A percentile compares a stretch with the other conserved stretches of the same genome.
These are phyloP conservation scores for Colletotrichum incanum DNA, from an alignment of 2,329 filamentous ascomycete species.

Conservation along the genomic window DNA sequence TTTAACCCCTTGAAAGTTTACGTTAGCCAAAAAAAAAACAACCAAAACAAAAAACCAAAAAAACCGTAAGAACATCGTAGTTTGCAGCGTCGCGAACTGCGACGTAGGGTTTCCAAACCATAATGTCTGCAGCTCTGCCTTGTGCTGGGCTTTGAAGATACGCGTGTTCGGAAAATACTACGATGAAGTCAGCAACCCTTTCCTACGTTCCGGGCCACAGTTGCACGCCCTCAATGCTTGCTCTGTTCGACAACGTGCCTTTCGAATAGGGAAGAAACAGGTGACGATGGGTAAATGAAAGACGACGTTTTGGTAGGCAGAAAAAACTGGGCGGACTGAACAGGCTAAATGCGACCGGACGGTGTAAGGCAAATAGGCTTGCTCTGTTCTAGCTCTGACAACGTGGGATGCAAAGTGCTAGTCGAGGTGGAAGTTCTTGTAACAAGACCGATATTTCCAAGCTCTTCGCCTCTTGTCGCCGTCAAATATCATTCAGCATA, in stretches of 20 bases:
- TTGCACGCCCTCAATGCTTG: not conserved
- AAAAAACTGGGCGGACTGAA: not conserved
- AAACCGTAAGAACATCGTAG: not conserved
- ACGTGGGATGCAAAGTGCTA: not conserved
- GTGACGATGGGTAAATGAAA: not conserved
- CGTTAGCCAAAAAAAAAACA: not conserved
- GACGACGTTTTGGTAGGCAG: not conserved
- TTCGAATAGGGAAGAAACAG: not conserved
- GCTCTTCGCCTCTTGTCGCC: not conserved
- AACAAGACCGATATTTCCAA: not conserved
- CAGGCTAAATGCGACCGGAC: not conserved
- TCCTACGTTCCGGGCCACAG: not conserved
- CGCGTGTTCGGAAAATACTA: not conserved
- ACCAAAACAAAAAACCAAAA: no score
- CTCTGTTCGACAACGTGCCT: not conserved
- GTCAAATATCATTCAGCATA: not conserved
- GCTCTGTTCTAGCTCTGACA: not conserved
- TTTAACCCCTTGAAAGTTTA: conserved; percentile 60
- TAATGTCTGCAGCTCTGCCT: not conserved
- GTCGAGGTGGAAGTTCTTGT: not conserved
- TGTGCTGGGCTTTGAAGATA: not conserved
- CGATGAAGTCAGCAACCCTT: not conserved
- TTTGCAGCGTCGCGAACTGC: not conserved
- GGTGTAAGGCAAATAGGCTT: not conserved
- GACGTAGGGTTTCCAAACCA: conserved; percentile 2